Base-by-base conservation (phyloP, 371 early-diverging fungal species). In the Mortierella sp. region DNA sequence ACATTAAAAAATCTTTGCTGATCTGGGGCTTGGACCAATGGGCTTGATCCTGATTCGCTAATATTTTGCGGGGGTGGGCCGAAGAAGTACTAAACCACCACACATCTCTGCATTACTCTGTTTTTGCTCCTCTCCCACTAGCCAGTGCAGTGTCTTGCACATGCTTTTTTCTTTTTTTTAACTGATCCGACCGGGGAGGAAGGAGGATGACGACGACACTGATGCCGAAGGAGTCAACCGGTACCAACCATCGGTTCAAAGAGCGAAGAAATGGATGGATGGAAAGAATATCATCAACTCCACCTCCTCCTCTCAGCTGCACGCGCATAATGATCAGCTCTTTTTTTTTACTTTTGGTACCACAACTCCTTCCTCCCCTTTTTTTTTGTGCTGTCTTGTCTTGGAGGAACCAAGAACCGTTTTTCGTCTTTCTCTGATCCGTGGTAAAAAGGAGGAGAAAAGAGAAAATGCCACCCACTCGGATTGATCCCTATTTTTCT, bases 41-140 rank as follows among this genome's bases (percentile, higher is more conserved):
- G 74, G 43, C 75, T 69, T 60, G 69, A 45, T 61, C 64, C 75
- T 74, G 75, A 74, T 74, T 74, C 75, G 75, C 69, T 61, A 58
- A 41, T n/a, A 28, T 38, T 62, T 62, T 73, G 73, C 73, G 73
- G 73, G 73, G 67, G 58, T 38, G 47, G 59, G 38, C 38, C 62
- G 59, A 57, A 59, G 21, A 32, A 61, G 38, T 16, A 47, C 48
- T 47, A 16, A 47, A 9, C 16, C 16, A 16, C 10, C 48, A 47
- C 48, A 15, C 4, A 4, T 16, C 10, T 16, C 16, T 21, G 11
- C 21, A 57, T 57, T 24, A 32, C 32, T 33, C 8, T 36, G 36
- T 58, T 7, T 50, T 13, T 47, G 47, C 50, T 48, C 7, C 5
- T 43, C 16, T 41, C 41, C 41, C 41, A 41, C 50, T 50, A 11